phyloP scores from a whole-genome alignment of 805 yeast species.

The Naumovozyma dairenensis region DNA sequence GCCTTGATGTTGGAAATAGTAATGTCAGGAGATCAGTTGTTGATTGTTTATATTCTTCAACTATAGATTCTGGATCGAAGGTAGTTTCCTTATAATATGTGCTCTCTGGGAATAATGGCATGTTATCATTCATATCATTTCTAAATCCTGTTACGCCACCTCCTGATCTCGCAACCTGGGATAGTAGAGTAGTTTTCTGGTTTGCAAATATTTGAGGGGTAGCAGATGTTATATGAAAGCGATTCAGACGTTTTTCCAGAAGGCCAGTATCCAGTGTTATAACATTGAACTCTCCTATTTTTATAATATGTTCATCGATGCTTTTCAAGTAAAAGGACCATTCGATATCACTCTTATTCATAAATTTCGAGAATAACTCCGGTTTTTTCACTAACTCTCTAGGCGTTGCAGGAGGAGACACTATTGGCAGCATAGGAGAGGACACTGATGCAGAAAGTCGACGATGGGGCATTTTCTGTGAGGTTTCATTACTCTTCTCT shows the following conservation, averaged over 20 bases:
- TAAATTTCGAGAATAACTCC: conserved; percentile 1
- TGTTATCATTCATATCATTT: conserved; percentile 18
- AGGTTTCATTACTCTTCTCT: neutral
- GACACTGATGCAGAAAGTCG: neutral
- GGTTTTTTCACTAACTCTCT: conserved; percentile 25
- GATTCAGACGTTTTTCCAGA: conserved; percentile 39
- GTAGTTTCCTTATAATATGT: conserved; percentile 22
- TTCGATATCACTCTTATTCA: conserved; percentile 45
- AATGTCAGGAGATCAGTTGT: neutral
- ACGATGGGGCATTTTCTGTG: conserved; percentile 1
- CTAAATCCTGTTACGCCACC: conserved; percentile 36
- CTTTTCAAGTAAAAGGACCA: conserved; percentile 48
- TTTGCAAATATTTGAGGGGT: conserved; percentile 31
- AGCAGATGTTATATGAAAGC: conserved; percentile 44
- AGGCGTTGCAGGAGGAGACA: neutral
- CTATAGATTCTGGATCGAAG: conserved; percentile 13
- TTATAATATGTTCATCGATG: conserved; percentile 51
- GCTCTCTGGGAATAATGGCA: conserved; percentile 19
- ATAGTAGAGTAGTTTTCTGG: conserved; percentile 31
- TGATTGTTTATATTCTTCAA: conserved; percentile 14
- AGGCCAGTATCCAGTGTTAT: conserved; percentile 35
- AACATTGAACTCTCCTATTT: conserved; percentile 44
- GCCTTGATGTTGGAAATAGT: neutral
- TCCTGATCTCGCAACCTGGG: conserved; percentile 38
- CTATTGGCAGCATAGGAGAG: neutral